Evolutionary conservation across 306 rosid genomes (phyloP), one percentile per base, ranked within the genome.

Genomic region (Trifolium dubium): DNA sequence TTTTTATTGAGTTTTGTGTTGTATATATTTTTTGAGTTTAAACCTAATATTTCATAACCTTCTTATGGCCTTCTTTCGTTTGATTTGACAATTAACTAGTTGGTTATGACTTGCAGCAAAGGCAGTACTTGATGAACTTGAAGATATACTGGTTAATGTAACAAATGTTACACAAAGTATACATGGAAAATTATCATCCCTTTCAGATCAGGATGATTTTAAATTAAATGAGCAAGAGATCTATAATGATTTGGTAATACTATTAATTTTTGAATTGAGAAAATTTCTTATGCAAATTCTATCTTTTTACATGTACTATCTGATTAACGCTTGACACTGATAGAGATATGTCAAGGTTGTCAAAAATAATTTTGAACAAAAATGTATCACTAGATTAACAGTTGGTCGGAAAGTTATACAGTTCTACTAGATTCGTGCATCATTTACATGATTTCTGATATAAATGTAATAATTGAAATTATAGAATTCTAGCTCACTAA

Each of bases 71-170:
- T 19, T 77, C 65, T 71, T 49, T 67, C 18, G 74, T 72, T 67
- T 71, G 63, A 31, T 65, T 72, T 74, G 69, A 75, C 64, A 63
- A 41, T 67, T 81, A 67, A 71, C 65, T 76, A 41, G 32, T 76
- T 69, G 17, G 29, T 59, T 23, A 18, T 80, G 69, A 34, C 28
- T 70, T 75, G 82, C 86, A 89, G 97, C 83, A 32, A 82, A 75
- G 74, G 74, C 35, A 80, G 74, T 87, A 72, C 75, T 86, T 51
- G 8, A 77, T 72, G 89, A 84, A 69, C 90, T 93, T 56, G 83
- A 81, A 73, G 81, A 72, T 51, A 77, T 90, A 28, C 11, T 83
- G 73, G 85, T 80, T 18, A 87, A 89, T 81, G 88, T 72, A 31
- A 84, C 62, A 58, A 65, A 65, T 66, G 73, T 80, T 71, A 15